Conservation (phyloP, 441 rosid genomes). For the Jatropha podagrica region DNA sequence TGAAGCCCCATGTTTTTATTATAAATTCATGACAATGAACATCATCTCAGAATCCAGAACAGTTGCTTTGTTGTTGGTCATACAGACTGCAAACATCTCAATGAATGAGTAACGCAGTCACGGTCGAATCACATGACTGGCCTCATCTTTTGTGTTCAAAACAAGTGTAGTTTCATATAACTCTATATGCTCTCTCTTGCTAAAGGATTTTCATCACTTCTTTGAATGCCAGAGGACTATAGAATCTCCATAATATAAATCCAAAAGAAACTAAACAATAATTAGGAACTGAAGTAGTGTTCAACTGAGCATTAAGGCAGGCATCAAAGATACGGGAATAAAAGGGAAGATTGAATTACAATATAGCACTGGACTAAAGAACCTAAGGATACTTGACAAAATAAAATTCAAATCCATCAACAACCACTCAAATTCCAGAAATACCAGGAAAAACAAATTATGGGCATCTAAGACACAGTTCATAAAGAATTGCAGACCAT, state of each 20-base stretch:
- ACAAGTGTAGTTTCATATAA: background rate
- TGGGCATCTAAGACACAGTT: background rate
- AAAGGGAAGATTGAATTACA: background rate
- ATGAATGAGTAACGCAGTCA: background rate
- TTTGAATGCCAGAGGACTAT: background rate
- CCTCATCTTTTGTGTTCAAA: background rate
- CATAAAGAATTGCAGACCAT: constrained; percentile 4
- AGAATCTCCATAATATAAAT: background rate
- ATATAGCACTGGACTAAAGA: background rate
- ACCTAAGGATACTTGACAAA: background rate
- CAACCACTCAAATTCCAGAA: background rate
- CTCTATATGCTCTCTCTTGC: background rate
- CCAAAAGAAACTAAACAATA: background rate
- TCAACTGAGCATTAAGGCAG: background rate
- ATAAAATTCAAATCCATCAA: no score
- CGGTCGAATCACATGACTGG: background rate
- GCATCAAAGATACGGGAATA: background rate
- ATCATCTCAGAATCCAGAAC: constrained; percentile 1
- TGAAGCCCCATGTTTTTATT: background rate
- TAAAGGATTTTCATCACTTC: no score
- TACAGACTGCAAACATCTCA: background rate
- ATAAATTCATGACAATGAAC: background rate
- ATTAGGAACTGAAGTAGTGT: background rate
- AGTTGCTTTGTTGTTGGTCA: background rate
- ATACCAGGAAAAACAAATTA: constrained; percentile 11